Conservation (phyloP, 148 eudicot species). For the Camellia granthamiana region DNA sequence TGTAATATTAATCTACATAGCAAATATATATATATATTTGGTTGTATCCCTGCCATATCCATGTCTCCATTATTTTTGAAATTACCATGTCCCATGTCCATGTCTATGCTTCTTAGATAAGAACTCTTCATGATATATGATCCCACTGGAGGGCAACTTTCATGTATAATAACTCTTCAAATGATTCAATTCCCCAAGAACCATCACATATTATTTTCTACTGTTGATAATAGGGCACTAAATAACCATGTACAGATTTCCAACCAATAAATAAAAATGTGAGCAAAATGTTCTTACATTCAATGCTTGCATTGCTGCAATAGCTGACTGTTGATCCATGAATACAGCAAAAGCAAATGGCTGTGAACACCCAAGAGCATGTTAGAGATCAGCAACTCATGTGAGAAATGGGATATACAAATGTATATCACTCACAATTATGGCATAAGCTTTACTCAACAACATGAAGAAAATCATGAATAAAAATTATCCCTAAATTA, state of each 20-base stretch:
- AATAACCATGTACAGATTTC: not conserved
- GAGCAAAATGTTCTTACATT: constrained; percentile 56
- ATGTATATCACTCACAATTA: not conserved
- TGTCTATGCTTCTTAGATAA: too few species aligned
- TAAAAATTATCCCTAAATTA: not conserved
- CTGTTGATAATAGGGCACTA: not conserved
- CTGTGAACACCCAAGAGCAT: constrained; percentile 35
- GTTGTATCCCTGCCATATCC: too few species aligned
- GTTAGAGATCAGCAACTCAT: constrained; percentile 18
- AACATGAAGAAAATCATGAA: not conserved
- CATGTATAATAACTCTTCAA: not conserved
- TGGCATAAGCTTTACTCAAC: not conserved
- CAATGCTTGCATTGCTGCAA: constrained; percentile 74
- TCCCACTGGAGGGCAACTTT: too few species aligned
- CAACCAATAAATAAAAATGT: not conserved
- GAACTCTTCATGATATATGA: too few species aligned
- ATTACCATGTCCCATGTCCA: too few species aligned
- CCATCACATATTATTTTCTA: not conserved
- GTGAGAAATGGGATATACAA: not conserved
- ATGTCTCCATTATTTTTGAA: too few species aligned
- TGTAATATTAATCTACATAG: too few species aligned
- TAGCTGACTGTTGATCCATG: constrained; percentile 74
- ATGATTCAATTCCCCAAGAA: not conserved
- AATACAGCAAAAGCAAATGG: constrained; percentile 88
- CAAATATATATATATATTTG: too few species aligned